phyloP scores from a whole-genome alignment of 2,329 filamentous ascomycete genomes.

The Diaporthe vaccinii region DNA sequence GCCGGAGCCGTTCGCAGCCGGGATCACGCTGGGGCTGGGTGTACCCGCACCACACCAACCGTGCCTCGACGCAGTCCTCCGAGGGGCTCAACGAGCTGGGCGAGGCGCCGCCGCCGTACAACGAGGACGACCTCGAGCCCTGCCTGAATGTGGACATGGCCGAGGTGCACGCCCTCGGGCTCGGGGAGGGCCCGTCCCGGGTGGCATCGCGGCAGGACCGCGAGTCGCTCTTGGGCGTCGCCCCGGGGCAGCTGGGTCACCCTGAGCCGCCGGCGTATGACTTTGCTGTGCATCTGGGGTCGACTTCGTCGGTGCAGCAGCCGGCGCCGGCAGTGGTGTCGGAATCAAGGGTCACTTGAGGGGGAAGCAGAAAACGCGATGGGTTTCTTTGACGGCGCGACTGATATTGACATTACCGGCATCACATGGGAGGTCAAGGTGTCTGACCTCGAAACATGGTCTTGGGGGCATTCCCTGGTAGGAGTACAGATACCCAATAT shows the following conservation, averaged over 20 bases:
- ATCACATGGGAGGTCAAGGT: background rate
- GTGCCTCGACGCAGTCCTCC: conserved; percentile 5
- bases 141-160: conserved; percentile 9
- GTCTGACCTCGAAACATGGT: background rate
- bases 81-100: conserved; percentile 47
- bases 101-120: conserved; percentile 47
- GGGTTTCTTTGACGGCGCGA: no score
- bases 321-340: conserved; percentile 9
- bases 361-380: no score
- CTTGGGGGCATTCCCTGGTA: background rate
- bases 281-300: background rate
- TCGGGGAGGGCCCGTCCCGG: conserved; percentile 8
- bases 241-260: background rate
- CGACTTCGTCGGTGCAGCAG: background rate
- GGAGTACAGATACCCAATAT: conserved; percentile 11
- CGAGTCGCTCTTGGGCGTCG: background rate
- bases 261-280: conserved; percentile 30
- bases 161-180: background rate
- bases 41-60: background rate
- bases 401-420: background rate
- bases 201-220: conserved; percentile 18
- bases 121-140: conserved; percentile 13
- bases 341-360: background rate
- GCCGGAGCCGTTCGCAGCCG: background rate
- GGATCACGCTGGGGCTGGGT: conserved; percentile 27